These are phyloP conservation scores for Colletotrichum limetticola DNA, from an alignment of 2,329 filamentous ascomycete species.

Conservation along the genomic window DNA sequence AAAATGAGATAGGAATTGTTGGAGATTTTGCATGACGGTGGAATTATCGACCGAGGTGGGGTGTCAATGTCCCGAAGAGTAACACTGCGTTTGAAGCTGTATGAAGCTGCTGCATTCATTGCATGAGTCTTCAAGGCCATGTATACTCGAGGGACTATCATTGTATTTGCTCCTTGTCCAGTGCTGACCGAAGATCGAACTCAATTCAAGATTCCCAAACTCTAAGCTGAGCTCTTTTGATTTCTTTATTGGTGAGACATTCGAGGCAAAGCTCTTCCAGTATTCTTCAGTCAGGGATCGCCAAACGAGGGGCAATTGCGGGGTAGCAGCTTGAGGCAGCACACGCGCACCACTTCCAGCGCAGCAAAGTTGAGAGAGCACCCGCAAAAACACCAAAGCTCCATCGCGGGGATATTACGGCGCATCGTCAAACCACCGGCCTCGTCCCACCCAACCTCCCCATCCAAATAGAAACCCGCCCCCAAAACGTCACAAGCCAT, in stretches of 20 bases:
- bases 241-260: background rate
- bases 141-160: accelerated
- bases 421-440: constrained; percentile 6
- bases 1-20: background rate
- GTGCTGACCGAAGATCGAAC: background rate
- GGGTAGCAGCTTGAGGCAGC: constrained; percentile 14
- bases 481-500: constrained; percentile 27
- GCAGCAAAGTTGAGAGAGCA: constrained; percentile 2
- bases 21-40: background rate
- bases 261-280: background rate
- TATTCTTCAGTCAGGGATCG: constrained; percentile 4
- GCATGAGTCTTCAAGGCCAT: background rate
- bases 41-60: constrained; percentile 23
- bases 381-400: constrained; percentile 33
- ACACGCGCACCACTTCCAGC: constrained; percentile 8
- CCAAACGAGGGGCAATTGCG: constrained; percentile 35
- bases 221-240: background rate
- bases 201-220: background rate
- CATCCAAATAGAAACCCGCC: constrained; percentile 11
- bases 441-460: constrained; percentile 14
- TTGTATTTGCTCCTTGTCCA: background rate
- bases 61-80: background rate
- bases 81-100: background rate
- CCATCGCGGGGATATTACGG: constrained; percentile 32
- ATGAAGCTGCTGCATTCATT: background rate